These are phyloP conservation scores for Porphyridium purpureum DNA, from an alignment of 23 red algal genomes.

Conservation along the genomic window DNA sequence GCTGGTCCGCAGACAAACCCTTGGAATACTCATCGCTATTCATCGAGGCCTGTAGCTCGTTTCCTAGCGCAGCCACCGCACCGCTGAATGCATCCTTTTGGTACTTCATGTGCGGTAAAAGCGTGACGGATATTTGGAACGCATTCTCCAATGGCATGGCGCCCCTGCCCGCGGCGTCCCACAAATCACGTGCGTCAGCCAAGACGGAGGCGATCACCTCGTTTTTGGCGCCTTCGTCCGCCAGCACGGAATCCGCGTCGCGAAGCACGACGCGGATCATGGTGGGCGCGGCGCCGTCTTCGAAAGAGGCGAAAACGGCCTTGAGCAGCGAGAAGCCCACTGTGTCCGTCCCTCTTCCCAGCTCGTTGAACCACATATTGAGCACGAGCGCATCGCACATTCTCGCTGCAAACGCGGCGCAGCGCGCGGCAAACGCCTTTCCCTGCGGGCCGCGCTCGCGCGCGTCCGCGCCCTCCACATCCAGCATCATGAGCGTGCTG, in stretches of 20 bases:
- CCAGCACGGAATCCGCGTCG: no score
- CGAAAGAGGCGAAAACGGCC: constrained; percentile 20
- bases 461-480: constrained; percentile 79
- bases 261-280: constrained; percentile 54
- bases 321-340: constrained; percentile 32
- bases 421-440: constrained; percentile 42
- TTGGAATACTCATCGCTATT: no score
- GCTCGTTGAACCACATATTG: constrained; percentile 92
- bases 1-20: no score
- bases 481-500: constrained; percentile 38
- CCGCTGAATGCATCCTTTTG: constrained; percentile 26
- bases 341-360: constrained; percentile 63
- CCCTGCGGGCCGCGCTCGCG: constrained; percentile 42
- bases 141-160: constrained; percentile 23
- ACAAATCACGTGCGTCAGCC: constrained; percentile 34
- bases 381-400: constrained; percentile 63
- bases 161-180: constrained; percentile 8
- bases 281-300: no score
- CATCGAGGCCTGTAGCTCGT: no score
- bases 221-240: no score
- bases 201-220: constrained; percentile 5
- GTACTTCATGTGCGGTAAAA: constrained; percentile 57
- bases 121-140: constrained; percentile 34
- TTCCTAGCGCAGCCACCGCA: constrained; percentile 11
- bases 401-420: constrained; percentile 32